phyloP scores from a whole-genome alignment of 306 rosid genomes.

The Castanea mollissima region DNA sequence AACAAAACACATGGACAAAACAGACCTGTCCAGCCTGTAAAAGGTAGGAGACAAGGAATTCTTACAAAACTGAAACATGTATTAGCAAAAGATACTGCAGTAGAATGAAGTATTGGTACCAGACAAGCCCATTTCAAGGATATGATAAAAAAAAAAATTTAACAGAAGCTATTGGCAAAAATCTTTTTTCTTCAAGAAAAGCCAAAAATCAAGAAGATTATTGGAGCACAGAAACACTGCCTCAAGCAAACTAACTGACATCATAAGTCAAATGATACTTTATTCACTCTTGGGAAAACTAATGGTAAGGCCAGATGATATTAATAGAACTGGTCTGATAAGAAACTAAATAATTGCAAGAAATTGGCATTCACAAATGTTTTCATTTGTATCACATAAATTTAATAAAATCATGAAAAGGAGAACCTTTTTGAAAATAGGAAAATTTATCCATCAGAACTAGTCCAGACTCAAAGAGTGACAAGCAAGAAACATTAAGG shows the following conservation, averaged over 20 bases:
- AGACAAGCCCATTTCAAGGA: neutral
- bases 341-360: neutral
- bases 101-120: neutral
- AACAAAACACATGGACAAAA: slow-evolving; percentile 93
- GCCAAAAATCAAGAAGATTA: neutral
- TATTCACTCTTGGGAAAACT: neutral
- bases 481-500: neutral
- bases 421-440: neutral
- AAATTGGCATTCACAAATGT: neutral
- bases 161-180: neutral
- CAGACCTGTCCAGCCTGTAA: slow-evolving; percentile 80
- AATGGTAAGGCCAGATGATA: neutral
- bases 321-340: neutral
- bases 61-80: neutral
- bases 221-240: neutral
- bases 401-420: neutral
- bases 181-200: neutral
- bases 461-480: neutral
- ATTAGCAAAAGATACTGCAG: slow-evolving; percentile 11
- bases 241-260: neutral
- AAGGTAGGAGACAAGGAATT: slow-evolving; percentile 12
- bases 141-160: neutral
- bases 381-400: neutral
- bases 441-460: neutral
- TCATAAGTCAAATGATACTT: neutral